phyloP scores from a whole-genome alignment of 2,329 filamentous ascomycete species.

The Aureobasidium mangrovei region DNA sequence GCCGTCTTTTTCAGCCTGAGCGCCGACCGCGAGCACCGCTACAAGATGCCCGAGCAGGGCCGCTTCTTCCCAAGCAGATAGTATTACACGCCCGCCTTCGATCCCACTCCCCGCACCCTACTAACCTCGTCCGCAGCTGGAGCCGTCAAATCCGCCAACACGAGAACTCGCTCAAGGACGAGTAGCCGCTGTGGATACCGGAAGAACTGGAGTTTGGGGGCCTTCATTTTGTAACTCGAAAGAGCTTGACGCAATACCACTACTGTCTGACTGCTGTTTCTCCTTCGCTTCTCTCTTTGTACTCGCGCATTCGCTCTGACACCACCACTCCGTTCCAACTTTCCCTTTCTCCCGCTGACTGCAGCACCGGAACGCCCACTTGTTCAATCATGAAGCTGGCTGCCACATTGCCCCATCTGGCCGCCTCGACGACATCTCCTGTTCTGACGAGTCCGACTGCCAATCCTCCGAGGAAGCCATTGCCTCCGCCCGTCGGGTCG shows the following conservation, averaged over 20 bases:
- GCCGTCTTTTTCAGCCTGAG: constrained; percentile 63
- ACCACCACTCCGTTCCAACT: constrained; percentile 41
- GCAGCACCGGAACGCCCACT: constrained; percentile 65
- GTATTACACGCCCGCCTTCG: constrained; percentile 40
- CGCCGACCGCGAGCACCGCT: constrained; percentile 62
- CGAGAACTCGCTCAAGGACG: constrained; percentile 33
- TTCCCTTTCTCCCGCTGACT: constrained; percentile 27
- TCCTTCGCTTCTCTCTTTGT: constrained; percentile 11
- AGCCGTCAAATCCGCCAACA: constrained; percentile 63
- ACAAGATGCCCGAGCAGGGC: constrained; percentile 65
- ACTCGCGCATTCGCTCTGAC: constrained; percentile 28
- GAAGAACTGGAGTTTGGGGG: constrained; percentile 10
- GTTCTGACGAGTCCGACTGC: constrained; percentile 48
- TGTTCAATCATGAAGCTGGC: constrained; percentile 95
- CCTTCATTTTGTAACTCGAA: neutral
- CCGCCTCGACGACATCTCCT: constrained; percentile 56
- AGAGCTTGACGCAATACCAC: constrained; percentile 8
- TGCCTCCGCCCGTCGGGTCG: constrained; percentile 93
- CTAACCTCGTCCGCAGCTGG: constrained; percentile 38
- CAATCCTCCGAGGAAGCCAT: constrained; percentile 67
- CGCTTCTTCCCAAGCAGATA: constrained; percentile 78
- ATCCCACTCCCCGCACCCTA: neutral
- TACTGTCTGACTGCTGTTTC: constrained; percentile 4
- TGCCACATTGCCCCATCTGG: constrained; percentile 68
- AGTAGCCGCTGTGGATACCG: neutral